Conservation (phyloP, 192 early-diverging fungal genomes). For the Paraglomus brasilianum region DNA sequence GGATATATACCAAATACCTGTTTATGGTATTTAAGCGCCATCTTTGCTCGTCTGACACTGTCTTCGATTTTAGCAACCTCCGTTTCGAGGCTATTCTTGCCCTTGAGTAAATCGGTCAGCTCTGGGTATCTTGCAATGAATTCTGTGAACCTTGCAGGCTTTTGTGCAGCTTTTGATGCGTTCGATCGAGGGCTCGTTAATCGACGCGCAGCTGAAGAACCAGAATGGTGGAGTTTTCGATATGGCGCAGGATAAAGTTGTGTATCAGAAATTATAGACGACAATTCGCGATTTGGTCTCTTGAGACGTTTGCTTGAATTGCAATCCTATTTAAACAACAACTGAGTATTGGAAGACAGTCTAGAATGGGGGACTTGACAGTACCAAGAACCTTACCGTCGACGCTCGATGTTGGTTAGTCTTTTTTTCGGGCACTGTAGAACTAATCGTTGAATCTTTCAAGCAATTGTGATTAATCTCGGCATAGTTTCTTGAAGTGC, state of each 20-base stretch:
- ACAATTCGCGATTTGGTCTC: background rate
- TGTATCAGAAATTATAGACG: slow-evolving; percentile 15
- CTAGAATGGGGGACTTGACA: no score
- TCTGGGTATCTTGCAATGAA: background rate
- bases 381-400: no score
- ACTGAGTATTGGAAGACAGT: no score
- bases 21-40: slow-evolving; percentile 5
- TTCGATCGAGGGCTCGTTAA: background rate
- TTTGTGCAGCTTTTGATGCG: background rate
- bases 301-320: background rate
- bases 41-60: background rate
- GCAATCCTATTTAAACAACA: no score
- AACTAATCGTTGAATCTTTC: no score
- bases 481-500: no score
- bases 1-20: slow-evolving; percentile 1
- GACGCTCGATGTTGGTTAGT: no score
- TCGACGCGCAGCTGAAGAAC: background rate
- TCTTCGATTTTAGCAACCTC: slow-evolving; percentile 6
- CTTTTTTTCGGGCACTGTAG: no score
- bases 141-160: background rate
- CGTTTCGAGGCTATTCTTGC: slow-evolving; percentile 2
- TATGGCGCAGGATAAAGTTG: background rate
- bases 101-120: background rate
- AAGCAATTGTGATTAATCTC: no score
- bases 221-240: background rate